These are phyloP conservation scores for Colletotrichum musae DNA, from an alignment of 2,329 filamentous ascomycete genomes.

Conservation along the genomic window DNA sequence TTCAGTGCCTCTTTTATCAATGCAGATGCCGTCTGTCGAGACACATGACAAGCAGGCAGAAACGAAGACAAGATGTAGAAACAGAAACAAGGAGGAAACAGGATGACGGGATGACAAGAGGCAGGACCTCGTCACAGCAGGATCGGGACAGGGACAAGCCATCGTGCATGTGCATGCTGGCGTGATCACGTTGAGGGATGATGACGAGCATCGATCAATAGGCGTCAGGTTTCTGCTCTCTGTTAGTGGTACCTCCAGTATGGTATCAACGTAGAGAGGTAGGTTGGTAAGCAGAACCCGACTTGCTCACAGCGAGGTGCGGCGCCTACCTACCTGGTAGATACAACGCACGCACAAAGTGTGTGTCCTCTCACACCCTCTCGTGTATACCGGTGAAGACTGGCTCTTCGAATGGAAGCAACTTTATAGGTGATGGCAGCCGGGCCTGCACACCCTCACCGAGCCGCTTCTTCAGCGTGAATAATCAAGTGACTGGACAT, in stretches of 20 bases:
- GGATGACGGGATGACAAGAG: background rate
- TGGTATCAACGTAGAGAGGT: no score
- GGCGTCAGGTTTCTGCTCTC: background rate
- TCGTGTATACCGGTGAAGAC: slow-evolving; percentile 8
- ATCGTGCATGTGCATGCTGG: slow-evolving; percentile 38
- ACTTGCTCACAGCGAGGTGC: background rate
- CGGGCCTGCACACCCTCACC: slow-evolving; percentile 10
- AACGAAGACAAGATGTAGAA: background rate
- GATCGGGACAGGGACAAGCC: background rate
- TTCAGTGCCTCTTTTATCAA: slow-evolving; percentile 16
- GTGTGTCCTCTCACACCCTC: slow-evolving; percentile 25
- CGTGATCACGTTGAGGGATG: slow-evolving; percentile 31
- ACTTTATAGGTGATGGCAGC: slow-evolving; percentile 8
- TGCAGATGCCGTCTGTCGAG: background rate
- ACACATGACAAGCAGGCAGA: background rate
- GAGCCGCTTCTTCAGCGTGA: slow-evolving; percentile 9
- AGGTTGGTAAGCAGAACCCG: background rate
- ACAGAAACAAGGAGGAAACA: background rate
- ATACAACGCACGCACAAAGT: background rate
- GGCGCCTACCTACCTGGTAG: background rate
- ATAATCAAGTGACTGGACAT: slow-evolving; percentile 32
- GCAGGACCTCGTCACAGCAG: background rate
- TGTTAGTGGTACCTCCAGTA: no score
- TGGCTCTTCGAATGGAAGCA: slow-evolving; percentile 11
- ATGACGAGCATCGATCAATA: slow-evolving; percentile 25